These are phyloP conservation scores for Cladophialophora exuberans DNA, from an alignment of 2,329 filamentous ascomycete species.

Conservation along the genomic window DNA sequence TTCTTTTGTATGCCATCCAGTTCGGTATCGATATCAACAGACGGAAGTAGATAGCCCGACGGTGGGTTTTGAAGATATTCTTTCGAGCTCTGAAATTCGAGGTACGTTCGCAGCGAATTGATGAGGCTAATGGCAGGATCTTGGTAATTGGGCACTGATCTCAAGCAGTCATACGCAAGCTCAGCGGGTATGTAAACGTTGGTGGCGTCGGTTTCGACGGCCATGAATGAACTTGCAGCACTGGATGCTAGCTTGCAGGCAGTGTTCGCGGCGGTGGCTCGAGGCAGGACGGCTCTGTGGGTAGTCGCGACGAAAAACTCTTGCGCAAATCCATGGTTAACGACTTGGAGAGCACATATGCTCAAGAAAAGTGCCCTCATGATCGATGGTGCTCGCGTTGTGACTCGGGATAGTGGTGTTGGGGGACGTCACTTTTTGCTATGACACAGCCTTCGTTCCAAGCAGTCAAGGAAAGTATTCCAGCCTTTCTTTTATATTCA, in stretches of 20 bases:
- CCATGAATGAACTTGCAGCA: conserved; percentile 10
- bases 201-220: neutral
- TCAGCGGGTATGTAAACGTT: conserved; percentile 15
- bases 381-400: too few relatives aligned
- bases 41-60: conserved; percentile 52
- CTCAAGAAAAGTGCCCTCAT: conserved; percentile 2
- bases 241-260: conserved; percentile 21
- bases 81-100: conserved; percentile 55
- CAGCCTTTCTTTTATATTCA: too few relatives aligned
- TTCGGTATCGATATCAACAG: conserved; percentile 46
- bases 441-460: too few relatives aligned
- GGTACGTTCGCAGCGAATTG: conserved; percentile 26
- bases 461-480: too few relatives aligned
- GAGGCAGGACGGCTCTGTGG: conserved; percentile 13
- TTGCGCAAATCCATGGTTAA: neutral
- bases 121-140: conserved; percentile 23
- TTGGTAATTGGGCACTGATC: conserved; percentile 24
- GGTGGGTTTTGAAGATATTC: conserved; percentile 58
- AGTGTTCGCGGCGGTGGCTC: conserved; percentile 14
- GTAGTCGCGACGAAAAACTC: conserved; percentile 9
- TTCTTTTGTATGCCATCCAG: conserved; percentile 52
- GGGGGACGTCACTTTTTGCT: too few relatives aligned
- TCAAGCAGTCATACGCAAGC: conserved; percentile 29
- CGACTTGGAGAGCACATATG: conserved; percentile 6
- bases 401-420: too few relatives aligned